Percentiles rank a stretch among this genome's conserved stretches.
These are phyloP conservation scores for Cinnamomum micranthum DNA, from an alignment of 164 flowering plant species.

Conservation along the genomic window DNA sequence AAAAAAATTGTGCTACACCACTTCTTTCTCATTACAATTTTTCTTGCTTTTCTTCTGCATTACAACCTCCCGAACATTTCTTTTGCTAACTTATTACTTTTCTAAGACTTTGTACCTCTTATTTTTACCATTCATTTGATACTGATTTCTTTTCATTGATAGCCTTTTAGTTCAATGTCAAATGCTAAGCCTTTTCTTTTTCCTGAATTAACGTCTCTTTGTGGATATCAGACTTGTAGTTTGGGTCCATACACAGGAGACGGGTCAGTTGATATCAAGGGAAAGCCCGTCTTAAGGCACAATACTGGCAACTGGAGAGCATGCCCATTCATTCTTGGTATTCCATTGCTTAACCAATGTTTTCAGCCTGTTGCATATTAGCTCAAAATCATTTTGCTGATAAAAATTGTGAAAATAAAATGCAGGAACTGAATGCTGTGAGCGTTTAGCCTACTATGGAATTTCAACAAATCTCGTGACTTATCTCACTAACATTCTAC, in stretches of 20 bases:
- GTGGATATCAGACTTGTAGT: slow-evolving; percentile 32
- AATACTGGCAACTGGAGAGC: slow-evolving; percentile 91
- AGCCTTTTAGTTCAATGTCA: too few species aligned
- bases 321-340: slow-evolving; percentile 85
- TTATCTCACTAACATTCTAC: slow-evolving; percentile 64
- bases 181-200: background rate
- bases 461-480: slow-evolving; percentile 82
- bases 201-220: background rate
- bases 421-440: slow-evolving; percentile 90
- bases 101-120: too few species aligned
- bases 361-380: background rate
- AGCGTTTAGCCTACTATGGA: slow-evolving; percentile 86
- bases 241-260: slow-evolving; percentile 59
- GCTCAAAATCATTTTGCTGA: too few species aligned
- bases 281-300: slow-evolving; percentile 59
- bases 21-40: too few species aligned
- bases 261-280: slow-evolving; percentile 78
- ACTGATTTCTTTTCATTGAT: too few species aligned
- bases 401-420: slow-evolving; percentile 9
- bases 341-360: background rate
- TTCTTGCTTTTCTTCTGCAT: too few species aligned
- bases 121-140: too few species aligned
- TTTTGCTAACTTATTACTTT: too few species aligned
- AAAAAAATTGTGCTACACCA: too few species aligned
- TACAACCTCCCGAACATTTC: too few species aligned